Base-by-base conservation (phyloP, 768 basidiomycete species). In the Suillus ampliporus region DNA sequence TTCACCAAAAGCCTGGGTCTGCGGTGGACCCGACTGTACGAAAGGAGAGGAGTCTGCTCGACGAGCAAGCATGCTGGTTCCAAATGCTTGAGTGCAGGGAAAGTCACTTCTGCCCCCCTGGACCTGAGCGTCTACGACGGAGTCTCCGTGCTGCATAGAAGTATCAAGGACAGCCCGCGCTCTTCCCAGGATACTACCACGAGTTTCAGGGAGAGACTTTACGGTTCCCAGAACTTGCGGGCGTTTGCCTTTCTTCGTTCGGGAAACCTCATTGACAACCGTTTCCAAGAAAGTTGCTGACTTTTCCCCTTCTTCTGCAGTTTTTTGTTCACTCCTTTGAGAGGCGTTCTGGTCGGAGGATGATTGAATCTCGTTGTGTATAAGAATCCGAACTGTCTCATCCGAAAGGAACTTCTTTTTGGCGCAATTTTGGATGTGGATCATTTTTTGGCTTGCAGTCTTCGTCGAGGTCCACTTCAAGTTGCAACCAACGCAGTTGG, bases 391-490 rank as follows among this genome's bases (percentile, higher is more conserved):
- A 37, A 94, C 65, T 2, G 90, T 91, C 6, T 86, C 85, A 35
- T 84, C 75, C 7, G 79, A 77, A 46, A 89, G 74, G 5, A 72
- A 76, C 23, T 79, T 78, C 72, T 88, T 92, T 74, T 83, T 87
- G 14, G 89, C 85, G 71, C 93, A 95, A 7, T 79, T 77, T 54
- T 80, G 80, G 44, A 95, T 84, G 70, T 95, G 93, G 3, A 80
- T 66, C 70, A 84, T 73, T 72, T 95, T 95, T 68, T 89, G 86
- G 19, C 74, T 65, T 13, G 76, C 76, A 4, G 83, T 83, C 72
- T 95, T 95, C 59, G 83, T 81, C 14, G 84, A 76, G 4, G 90
- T 94, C 92, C 92, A 94, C 1, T 74, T 74, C 15, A 82, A 69
- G 26, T 86, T 84, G 66, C 92, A 94, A 41, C 83, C 80, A 48